Percentiles rank a stretch among this genome's conserved stretches.
Evolutionary conservation across 371 early-diverging fungal genomes (phyloP).

Genomic region (Paraphysoderma sedebokerense): DNA sequence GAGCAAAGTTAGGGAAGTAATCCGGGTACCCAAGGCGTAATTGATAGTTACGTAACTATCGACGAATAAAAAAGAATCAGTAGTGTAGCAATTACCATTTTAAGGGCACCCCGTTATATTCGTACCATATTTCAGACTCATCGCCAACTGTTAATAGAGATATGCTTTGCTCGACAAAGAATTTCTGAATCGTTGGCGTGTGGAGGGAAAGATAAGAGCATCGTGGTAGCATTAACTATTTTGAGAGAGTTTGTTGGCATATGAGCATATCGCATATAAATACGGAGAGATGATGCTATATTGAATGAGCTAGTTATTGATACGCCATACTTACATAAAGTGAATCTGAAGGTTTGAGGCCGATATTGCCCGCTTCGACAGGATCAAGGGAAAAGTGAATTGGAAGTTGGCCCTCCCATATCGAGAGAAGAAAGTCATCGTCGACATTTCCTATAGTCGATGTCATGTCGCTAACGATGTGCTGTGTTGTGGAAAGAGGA

Average conservation of each 20-base stretch:
- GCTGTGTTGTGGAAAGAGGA: too few species aligned
- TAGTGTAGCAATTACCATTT: slow-evolving; percentile 33
- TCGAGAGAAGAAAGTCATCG: too few species aligned
- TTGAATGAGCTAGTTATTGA: neutral
- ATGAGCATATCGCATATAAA: too few species aligned
- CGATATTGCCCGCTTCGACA: slow-evolving; percentile 12
- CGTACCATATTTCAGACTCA: slow-evolving; percentile 43
- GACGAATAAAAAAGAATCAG: neutral
- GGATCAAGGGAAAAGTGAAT: slow-evolving; percentile 25
- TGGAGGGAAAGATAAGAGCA: slow-evolving; percentile 43
- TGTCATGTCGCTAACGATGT: too few species aligned
- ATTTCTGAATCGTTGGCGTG: slow-evolving; percentile 24
- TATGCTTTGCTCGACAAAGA: slow-evolving; percentile 20
- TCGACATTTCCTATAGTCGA: too few species aligned
- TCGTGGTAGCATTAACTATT: slow-evolving; percentile 33
- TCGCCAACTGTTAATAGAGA: slow-evolving; percentile 18
- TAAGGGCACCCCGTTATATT: slow-evolving; percentile 35
- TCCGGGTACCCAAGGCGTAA: neutral
- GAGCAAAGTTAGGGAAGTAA: neutral
- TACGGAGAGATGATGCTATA: too few species aligned
- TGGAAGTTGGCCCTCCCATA: slow-evolving; percentile 40
- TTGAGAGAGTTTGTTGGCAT: neutral
- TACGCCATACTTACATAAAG: slow-evolving; percentile 21
- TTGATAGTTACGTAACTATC: neutral
- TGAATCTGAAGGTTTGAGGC: slow-evolving; percentile 18